Conservation (phyloP, 2,329 filamentous ascomycete genomes). For the Lachnum nothofagi region DNA sequence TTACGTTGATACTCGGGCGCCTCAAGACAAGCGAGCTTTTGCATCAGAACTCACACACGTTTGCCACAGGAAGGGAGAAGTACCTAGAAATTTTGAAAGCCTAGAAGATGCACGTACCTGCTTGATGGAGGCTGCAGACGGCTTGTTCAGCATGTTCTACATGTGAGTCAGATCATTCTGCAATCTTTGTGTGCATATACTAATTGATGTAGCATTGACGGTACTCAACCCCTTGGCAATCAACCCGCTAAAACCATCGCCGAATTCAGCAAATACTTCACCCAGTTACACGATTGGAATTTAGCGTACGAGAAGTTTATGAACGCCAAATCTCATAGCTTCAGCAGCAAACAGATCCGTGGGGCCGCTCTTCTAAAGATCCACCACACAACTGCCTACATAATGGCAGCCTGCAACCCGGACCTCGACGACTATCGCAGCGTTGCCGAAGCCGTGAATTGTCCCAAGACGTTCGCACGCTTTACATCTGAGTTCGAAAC, state of each 20-base stretch:
- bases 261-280: constrained; percentile 13
- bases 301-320: constrained; percentile 27
- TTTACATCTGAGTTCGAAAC: constrained; percentile 17
- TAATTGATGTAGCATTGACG: constrained; percentile 8
- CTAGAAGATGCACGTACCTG: constrained; percentile 23
- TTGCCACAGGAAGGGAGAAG: constrained; percentile 7
- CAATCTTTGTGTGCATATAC: constrained; percentile 4
- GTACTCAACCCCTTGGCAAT: constrained; percentile 10
- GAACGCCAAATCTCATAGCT: constrained; percentile 14
- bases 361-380: constrained; percentile 30
- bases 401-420: constrained; percentile 22
- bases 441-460: constrained; percentile 16
- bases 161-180: constrained; percentile 7
- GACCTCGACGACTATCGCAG: constrained; percentile 12
- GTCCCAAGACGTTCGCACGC: constrained; percentile 10
- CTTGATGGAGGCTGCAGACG: constrained; percentile 23
- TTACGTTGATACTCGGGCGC: constrained; percentile 25
- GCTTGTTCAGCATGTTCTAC: constrained; percentile 26
- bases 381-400: constrained; percentile 22
- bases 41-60: constrained; percentile 17
- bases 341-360: constrained; percentile 25
- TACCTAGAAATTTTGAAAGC: constrained; percentile 20
- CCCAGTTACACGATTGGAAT: constrained; percentile 21
- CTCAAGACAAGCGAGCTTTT: constrained; percentile 17
- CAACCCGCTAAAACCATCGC: constrained; percentile 17